Percentiles rank a stretch among this genome's conserved stretches.
Evolutionary conservation across 495 filamentous ascomycete genomes (phyloP).

Genomic region (Aspergillus affinis): DNA sequence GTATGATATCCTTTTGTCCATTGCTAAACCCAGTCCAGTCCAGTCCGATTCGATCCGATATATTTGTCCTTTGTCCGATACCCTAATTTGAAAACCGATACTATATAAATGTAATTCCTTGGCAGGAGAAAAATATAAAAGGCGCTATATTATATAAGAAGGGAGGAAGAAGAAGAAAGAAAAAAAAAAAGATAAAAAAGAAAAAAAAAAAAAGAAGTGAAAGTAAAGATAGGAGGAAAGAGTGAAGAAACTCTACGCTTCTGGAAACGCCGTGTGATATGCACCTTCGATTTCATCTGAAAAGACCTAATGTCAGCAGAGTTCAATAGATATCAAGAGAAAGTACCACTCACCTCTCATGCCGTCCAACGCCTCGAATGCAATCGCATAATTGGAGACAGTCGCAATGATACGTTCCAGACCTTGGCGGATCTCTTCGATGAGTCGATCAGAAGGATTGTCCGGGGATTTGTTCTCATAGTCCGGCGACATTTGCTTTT

Average conservation of each 20-base stretch:
- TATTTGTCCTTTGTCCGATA: slow-evolving; percentile 4
- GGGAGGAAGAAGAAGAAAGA: slow-evolving; percentile 1
- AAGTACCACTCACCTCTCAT: slow-evolving; percentile 54
- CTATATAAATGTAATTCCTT: slow-evolving; percentile 5
- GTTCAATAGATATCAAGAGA: not conserved
- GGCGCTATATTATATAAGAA: slow-evolving; percentile 9
- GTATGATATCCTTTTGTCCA: slow-evolving; percentile 3
- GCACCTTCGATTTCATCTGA: slow-evolving; percentile 48
- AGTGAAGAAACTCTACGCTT: slow-evolving; percentile 13
- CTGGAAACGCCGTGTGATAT: slow-evolving; percentile 45
- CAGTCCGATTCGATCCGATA: slow-evolving; percentile 3
- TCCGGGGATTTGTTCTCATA: slow-evolving; percentile 28
- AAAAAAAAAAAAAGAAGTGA: not conserved
- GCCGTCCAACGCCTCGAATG: slow-evolving; percentile 60
- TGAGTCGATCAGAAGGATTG: slow-evolving; percentile 42
- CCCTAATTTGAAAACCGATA: not conserved
- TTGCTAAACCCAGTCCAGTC: not conserved
- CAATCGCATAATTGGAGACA: slow-evolving; percentile 55
- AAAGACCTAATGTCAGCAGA: slow-evolving; percentile 11
- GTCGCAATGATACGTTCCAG: slow-evolving; percentile 50
- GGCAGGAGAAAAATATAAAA: slow-evolving; percentile 10
- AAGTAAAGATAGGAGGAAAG: slow-evolving; percentile 4
- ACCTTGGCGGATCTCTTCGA: slow-evolving; percentile 55
- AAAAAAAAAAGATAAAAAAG: no score
- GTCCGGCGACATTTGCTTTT: slow-evolving; percentile 46